phyloP scores from a whole-genome alignment of 2,329 filamentous ascomycete genomes.

The Alternaria solani region DNA sequence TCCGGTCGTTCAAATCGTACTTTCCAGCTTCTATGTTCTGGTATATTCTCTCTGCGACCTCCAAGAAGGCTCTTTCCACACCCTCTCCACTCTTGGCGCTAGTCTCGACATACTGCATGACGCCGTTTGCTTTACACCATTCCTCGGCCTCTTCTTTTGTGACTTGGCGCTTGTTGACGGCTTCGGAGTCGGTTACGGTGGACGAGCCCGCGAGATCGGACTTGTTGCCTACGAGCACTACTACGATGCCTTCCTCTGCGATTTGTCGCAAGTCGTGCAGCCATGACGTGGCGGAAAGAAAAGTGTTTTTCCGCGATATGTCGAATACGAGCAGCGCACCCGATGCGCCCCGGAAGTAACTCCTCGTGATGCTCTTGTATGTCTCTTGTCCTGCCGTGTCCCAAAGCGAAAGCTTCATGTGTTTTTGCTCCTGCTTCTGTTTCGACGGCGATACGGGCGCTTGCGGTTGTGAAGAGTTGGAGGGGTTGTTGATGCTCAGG shows the following conservation, averaged over 20 bases:
- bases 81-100: conserved; percentile 94
- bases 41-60: conserved; percentile 94
- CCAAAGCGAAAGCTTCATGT: conserved; percentile 96
- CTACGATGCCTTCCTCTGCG: conserved; percentile 93
- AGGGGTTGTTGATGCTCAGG: conserved; percentile 63
- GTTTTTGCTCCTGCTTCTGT: conserved; percentile 62
- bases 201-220: conserved; percentile 72
- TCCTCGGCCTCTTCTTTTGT: conserved; percentile 83
- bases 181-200: conserved; percentile 47
- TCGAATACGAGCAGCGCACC: conserved; percentile 91
- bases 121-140: conserved; percentile 85
- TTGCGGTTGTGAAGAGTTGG: conserved; percentile 24
- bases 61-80: conserved; percentile 90
- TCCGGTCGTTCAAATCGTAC: conserved; percentile 92
- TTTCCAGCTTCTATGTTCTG: conserved; percentile 94
- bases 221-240: conserved; percentile 96
- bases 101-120: conserved; percentile 95
- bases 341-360: conserved; percentile 86
- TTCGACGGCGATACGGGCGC: conserved; percentile 33
- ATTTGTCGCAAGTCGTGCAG: conserved; percentile 92
- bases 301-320: conserved; percentile 84
- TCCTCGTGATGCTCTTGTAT: conserved; percentile 94
- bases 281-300: conserved; percentile 90
- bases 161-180: conserved; percentile 77
- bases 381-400: conserved; percentile 97